phyloP scores from a whole-genome alignment of 768 basidiomycete genomes.

The Serendipita indica region DNA sequence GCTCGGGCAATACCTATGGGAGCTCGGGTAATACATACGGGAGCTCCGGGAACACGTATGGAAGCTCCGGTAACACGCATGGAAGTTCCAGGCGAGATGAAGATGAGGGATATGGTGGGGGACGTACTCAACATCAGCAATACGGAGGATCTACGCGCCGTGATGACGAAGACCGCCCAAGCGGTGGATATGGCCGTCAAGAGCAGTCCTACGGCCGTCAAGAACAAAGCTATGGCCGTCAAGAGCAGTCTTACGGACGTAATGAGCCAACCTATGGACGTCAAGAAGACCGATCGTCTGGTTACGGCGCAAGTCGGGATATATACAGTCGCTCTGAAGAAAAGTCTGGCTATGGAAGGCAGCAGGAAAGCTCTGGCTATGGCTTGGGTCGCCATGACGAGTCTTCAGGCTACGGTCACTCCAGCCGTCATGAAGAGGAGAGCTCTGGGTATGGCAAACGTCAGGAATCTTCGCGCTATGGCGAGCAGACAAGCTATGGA shows the following conservation, averaged over 20 bases:
- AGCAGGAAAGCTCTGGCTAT: conserved; percentile 3
- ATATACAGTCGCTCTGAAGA: not conserved
- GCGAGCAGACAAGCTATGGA: conserved; percentile 10
- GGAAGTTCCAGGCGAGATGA: conserved; percentile 4
- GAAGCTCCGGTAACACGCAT: conserved; percentile 5
- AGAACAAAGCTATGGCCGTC: not conserved
- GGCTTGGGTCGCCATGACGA: conserved; percentile 10
- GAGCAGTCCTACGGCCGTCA: not conserved
- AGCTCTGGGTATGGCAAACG: conserved; percentile 2
- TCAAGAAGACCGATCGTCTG: not conserved
- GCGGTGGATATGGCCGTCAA: not conserved
- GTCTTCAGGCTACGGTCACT: conserved; percentile 7
- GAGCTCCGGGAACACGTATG: conserved; percentile 8
- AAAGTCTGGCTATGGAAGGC: conserved; percentile 1
- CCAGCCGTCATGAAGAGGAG: not conserved
- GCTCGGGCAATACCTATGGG: conserved; percentile 8
- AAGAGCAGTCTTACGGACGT: conserved; percentile 1
- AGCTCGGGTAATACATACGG: not conserved
- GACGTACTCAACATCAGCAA: not conserved
- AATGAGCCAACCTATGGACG: conserved; percentile 1
- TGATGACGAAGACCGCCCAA: conserved; percentile 3
- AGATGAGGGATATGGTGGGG: not conserved
- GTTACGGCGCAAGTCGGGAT: conserved; percentile 6
- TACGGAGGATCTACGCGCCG: not conserved
- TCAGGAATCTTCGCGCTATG: conserved; percentile 6